Base-by-base conservation (phyloP, 139 green algal genomes). In the Auxenochlorella pyrenoidosa region DNA sequence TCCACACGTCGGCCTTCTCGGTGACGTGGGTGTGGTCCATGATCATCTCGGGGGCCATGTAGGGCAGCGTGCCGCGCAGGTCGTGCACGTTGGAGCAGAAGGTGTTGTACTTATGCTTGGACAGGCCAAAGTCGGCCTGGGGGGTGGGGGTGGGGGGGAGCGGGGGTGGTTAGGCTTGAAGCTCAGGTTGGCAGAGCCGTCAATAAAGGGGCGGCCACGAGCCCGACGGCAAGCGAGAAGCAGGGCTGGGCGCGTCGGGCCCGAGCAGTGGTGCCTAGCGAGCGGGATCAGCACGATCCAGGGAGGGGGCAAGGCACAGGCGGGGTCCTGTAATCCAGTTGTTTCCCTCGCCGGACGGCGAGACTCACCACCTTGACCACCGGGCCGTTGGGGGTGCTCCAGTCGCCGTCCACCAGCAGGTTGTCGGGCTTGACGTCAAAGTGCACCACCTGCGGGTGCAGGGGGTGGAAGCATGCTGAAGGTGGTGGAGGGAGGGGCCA, bases 371-470 rank as follows among this genome's bases (percentile, higher is more conserved):
- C 80, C 54, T 93, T 92, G 44, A 93, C 36, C 36, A 75, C 41
- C 30, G 80, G 79, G 5, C 63, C 51, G 47, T 26, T 44, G 22
- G 60, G 66, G 16, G 66, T 82, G 38, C 36, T 43, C 58, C 83
- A 89, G 83, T 94, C 89, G 21, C 91, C 93, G 51, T 97, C 97
- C 44, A 98, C 92, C 82, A 99, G 94, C 87, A 99, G 90, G 92
- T 99, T 99, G 92, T 99, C 96, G 18, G 94, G 94, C 92, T 98
- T 96, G 51, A 99, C 95, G 88, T 99, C 96, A 86, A 99, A 98
- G 90, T 99, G 96, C 38, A 99, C 96, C 58, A 88, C 82, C 59
- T 85, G 79, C 26, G 32, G 68, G n/a, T n/a, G n/a, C n/a, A n/a
- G n/a, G n/a, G n/a, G n/a, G n/a, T n/a, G n/a, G n/a, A n/a, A n/a